Evolutionary conservation across 805 yeast species (phyloP).

Genomic region (Ogataea naganishii): DNA sequence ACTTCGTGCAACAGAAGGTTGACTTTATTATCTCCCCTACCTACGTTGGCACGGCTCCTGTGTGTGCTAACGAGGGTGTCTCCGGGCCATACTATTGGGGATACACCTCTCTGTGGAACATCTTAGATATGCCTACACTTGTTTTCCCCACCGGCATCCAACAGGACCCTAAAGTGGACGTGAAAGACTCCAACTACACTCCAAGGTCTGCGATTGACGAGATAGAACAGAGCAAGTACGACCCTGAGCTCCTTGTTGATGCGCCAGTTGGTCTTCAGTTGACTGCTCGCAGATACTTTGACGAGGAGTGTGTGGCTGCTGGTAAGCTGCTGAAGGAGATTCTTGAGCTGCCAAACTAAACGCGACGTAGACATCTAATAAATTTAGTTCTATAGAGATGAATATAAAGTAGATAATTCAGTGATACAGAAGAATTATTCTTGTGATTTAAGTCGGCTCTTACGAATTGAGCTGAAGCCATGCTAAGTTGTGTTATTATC

Average conservation of each 20-base stretch:
- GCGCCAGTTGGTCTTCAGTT: conserved; percentile 52
- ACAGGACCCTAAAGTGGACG: conserved; percentile 44
- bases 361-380: too few relatives aligned
- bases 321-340: conserved; percentile 22
- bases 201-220: conserved; percentile 40
- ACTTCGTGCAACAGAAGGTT: conserved; percentile 43
- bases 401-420: too few relatives aligned
- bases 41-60: conserved; percentile 65
- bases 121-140: conserved; percentile 63
- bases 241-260: conserved; percentile 36
- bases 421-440: too few relatives aligned
- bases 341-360: conserved; percentile 10
- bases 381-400: too few relatives aligned
- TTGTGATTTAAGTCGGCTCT: too few relatives aligned
- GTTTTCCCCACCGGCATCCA: conserved; percentile 53
- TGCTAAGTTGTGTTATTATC: too few relatives aligned
- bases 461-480: too few relatives aligned
- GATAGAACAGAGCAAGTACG: conserved; percentile 38
- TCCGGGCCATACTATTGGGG: conserved; percentile 64
- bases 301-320: conserved; percentile 45
- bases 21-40: conserved; percentile 65
- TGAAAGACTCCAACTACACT: conserved; percentile 30
- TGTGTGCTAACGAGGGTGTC: conserved; percentile 36
- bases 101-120: conserved; percentile 66
- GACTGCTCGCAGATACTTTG: conserved; percentile 44